Conservation (phyloP, 2,329 filamentous ascomycete genomes). For the Penicillium sp. region DNA sequence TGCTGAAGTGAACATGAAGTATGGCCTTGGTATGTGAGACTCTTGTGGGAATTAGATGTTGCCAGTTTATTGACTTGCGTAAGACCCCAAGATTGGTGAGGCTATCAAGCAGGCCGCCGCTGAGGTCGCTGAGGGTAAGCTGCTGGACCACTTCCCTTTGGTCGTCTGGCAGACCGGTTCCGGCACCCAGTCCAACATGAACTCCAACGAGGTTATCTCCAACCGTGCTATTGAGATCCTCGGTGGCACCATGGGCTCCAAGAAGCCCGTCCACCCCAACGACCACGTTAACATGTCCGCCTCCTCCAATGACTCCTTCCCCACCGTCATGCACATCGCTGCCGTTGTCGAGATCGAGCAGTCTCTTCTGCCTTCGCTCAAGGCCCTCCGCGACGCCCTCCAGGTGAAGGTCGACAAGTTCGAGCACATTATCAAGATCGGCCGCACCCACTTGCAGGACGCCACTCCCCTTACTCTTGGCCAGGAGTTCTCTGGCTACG, state of each 20-base stretch:
- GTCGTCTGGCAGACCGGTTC: constrained; percentile 99
- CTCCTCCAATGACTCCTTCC: constrained; percentile 98
- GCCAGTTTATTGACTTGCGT: constrained; percentile 10
- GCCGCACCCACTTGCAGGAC: constrained; percentile 94
- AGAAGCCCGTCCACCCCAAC: constrained; percentile 98
- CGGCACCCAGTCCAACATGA: constrained; percentile 99
- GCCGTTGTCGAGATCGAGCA: constrained; percentile 90
- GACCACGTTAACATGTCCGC: constrained; percentile 99
- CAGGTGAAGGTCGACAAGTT: constrained; percentile 88
- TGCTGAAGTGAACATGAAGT: constrained; percentile 92
- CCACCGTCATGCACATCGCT: constrained; percentile 99
- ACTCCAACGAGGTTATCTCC: constrained; percentile 99
- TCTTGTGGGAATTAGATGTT: not conserved
- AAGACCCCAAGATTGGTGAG: constrained; percentile 83
- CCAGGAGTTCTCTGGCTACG: constrained; percentile 97
- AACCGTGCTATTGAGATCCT: constrained; percentile 98
- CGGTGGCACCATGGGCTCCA: constrained; percentile 87
- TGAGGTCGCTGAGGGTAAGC: constrained; percentile 90
- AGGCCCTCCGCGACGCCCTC: constrained; percentile 76
- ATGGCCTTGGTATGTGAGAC: constrained; percentile 63
- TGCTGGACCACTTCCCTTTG: constrained; percentile 94
- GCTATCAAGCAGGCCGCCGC: constrained; percentile 92
- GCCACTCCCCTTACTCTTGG: constrained; percentile 92
- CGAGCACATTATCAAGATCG: constrained; percentile 97
- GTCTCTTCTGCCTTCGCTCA: constrained; percentile 77